Conservation (phyloP, 208 protist species). For the Wallacemonas rigidus region DNA sequence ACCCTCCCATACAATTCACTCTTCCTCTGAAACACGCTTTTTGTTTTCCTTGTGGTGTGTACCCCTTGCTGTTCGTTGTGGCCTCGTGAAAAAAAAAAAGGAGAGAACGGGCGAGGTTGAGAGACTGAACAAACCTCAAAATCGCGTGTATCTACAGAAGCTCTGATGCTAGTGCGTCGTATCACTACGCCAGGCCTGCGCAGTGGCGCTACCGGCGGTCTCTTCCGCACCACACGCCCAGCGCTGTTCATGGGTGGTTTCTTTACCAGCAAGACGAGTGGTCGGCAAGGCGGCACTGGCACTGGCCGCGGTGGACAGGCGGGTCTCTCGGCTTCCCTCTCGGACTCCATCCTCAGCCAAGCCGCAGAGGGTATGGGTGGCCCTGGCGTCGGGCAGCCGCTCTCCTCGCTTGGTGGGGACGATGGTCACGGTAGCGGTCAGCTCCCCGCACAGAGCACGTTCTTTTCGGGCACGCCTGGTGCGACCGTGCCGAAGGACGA, state of each 20-base stretch:
- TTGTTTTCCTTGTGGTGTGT: no score
- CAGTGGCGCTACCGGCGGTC: not conserved
- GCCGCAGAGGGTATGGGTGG: slow-evolving; percentile 31
- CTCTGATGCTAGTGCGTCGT: not conserved
- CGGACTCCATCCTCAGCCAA: slow-evolving; percentile 34
- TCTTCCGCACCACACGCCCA: slow-evolving; percentile 5
- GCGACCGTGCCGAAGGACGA: slow-evolving; percentile 26
- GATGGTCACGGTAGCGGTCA: slow-evolving; percentile 4
- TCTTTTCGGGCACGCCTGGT: slow-evolving; percentile 16
- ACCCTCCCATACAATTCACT: no score
- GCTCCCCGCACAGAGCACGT: slow-evolving; percentile 10
- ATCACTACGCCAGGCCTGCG: not conserved
- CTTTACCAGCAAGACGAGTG: not conserved
- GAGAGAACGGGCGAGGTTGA: no score
- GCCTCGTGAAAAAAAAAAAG: no score
- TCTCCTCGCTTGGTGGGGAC: slow-evolving; percentile 18
- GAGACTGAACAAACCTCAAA: no score
- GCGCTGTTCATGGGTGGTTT: slow-evolving; percentile 14
- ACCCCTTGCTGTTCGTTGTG: no score
- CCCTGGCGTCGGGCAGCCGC: slow-evolving; percentile 28
- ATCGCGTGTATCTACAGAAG: not conserved
- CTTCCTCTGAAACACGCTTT: no score
- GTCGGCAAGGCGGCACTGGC: not conserved
- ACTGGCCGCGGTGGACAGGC: not conserved
- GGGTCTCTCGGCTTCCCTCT: not conserved